Base-by-base conservation (phyloP, 805 yeast species). In the Starmerella vitae region DNA sequence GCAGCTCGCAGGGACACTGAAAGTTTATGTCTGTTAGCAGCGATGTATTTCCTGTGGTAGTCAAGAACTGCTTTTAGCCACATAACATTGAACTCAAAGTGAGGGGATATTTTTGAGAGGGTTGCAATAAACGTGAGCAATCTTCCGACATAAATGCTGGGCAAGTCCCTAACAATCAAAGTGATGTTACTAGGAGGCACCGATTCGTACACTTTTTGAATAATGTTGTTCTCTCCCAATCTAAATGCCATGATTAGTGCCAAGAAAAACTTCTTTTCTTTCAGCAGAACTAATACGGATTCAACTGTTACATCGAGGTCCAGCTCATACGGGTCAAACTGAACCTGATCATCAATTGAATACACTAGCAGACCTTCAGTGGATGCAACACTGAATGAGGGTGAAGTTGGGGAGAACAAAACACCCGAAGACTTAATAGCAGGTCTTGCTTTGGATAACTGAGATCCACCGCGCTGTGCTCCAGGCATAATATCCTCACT, bases 191-290 rank as follows among this genome's bases (percentile, higher is more conserved):
- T 62, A n/a, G 70, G 54, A 2, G 91, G 88, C 8, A 86, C 67
- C 4, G 69, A 52, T 56, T 84, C 94, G 56, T 76, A 82, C 0
- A 82, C 80, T 44, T 67, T 67, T 44, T 77, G 77, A 20, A 86
- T 73, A 38, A 91, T 62, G 50, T 76, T 72, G 9, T 60, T 62
- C 55, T 91, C 98, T 55, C 91, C 91, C 44, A 91, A 68, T 58
- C 98, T 70, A 69, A 91, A 85, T 0, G 96, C 74, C 96, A 91
- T 85, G 12, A 86, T 81, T 42, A 88, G 60, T 0, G 96, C 88
- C 30, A 72, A 72, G 50, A 86, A 63, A 57, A 74, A 83, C 38
- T 75, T 78, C 38, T 66, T 67, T 36, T 74, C 78, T 6, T 62
- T 48, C 30, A 86, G 62, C 5, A 74, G 70, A 39, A 73, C 78